Base-by-base conservation (phyloP, 2,329 filamentous ascomycete species). In the Berkeleyomyces rouxiae region DNA sequence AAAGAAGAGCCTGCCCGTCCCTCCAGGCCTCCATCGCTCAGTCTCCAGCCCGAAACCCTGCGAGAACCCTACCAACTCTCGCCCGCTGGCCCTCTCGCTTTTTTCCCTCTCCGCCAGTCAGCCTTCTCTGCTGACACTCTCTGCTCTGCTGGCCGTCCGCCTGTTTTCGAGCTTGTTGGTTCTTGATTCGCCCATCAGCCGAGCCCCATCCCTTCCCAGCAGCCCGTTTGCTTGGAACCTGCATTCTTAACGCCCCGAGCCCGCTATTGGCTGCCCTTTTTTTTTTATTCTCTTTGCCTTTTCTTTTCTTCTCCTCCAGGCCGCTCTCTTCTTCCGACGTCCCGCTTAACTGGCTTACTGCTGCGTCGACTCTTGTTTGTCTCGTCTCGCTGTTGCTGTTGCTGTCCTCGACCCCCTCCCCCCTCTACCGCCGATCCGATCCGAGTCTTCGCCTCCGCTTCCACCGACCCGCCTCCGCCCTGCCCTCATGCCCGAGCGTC, bases 241-340 rank as follows among this genome's bases (percentile, higher is more conserved):
- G 57, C 57, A 44, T 59, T 44, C 40, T 58, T 58, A 33, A 16
- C 23, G 16, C 7, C 31, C 57, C 43, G 7, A 33, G 13, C 13
- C 53, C 23, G 6, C 57, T 46, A 40, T 51, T 33, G 23, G 55
- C 55, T 64, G 37, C 39, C 23, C 60, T 47, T 43, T 65, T 69
- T 68, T 67, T 67, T 67, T 66, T 66, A 67, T 66, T 67, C 64
- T 67, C 67, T 66, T 66, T 58, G 63, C 67, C 66, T 64, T 63
- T 64, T 60, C 65, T 67, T 68, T 64, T 55, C 64, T 67, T 66
- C 65, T 58, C 23, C 23, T 23, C 23, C 23, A 23, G 23, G 23
- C 23, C 23, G 23, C 23, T 23, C 23, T 23, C 23, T 23, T 63
- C 55, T 65, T 65, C 44, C 46, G 31, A 44, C 43, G 55, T 59